Conservation (phyloP, 306 rosid genomes). For the Gastrolobium villosum region DNA sequence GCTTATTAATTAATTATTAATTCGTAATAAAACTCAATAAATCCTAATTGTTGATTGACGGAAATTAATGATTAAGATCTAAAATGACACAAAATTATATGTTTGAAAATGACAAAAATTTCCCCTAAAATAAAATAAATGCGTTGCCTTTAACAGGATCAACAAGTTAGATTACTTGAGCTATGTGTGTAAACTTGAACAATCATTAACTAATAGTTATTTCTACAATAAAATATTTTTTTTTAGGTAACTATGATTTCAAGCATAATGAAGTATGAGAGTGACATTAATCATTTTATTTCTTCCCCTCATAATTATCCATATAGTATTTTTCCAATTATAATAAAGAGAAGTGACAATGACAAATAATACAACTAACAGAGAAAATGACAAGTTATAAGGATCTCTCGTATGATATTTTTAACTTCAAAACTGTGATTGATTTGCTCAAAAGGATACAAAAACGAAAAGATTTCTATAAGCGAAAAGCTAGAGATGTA, state of each 20-base stretch:
- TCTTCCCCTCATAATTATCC: background rate
- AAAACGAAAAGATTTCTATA: background rate
- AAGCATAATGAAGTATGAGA: background rate
- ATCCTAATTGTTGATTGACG: no score
- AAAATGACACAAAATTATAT: no score
- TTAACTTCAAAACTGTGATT: background rate
- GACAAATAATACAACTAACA: background rate
- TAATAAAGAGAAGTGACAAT: background rate
- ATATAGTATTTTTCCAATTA: conserved; percentile 1
- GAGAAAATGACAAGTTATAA: conserved; percentile 12
- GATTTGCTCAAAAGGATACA: background rate
- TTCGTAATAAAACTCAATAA: no score
- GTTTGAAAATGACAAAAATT: no score
- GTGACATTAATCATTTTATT: background rate
- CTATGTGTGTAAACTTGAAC: background rate
- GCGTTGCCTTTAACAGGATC: background rate
- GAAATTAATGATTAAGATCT: no score
- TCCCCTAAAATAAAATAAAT: background rate
- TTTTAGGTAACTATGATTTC: conserved; percentile 19
- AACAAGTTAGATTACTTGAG: conserved; percentile 21
- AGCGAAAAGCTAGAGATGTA: no score
- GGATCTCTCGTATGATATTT: background rate
- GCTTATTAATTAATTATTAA: no score
- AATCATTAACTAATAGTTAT: conserved; percentile 3
- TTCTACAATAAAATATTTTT: conserved; percentile 5